Conservation (phyloP, 1,284 basidiomycete genomes). For the Somion occarium region DNA sequence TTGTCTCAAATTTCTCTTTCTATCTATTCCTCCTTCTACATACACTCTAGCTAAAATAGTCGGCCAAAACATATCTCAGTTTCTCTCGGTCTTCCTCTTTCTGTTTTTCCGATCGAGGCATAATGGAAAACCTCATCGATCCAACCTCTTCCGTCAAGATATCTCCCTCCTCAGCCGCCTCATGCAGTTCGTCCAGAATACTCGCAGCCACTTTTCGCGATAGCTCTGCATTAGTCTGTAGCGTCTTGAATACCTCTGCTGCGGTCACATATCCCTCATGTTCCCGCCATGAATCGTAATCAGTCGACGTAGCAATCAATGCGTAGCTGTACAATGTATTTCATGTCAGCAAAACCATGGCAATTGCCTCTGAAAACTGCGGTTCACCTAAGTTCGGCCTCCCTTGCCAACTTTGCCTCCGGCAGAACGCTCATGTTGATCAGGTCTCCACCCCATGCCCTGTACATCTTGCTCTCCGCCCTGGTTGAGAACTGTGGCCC, state of each 20-base stretch:
- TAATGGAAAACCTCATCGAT: slow-evolving; percentile 80
- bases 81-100: slow-evolving; percentile 68
- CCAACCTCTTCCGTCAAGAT: slow-evolving; percentile 68
- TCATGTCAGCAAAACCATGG: slow-evolving; percentile 4
- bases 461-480: slow-evolving; percentile 94
- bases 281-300: slow-evolving; percentile 89
- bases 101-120: slow-evolving; percentile 66
- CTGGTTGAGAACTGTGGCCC: slow-evolving; percentile 93
- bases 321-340: slow-evolving; percentile 68
- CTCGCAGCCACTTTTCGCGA: slow-evolving; percentile 72
- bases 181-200: slow-evolving; percentile 77
- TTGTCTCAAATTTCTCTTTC: background rate
- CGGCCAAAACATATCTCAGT: slow-evolving; percentile 75
- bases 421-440: slow-evolving; percentile 97
- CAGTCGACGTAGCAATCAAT: slow-evolving; percentile 85
- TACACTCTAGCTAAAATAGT: slow-evolving; percentile 42
- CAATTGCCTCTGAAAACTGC: background rate
- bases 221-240: slow-evolving; percentile 81
- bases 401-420: slow-evolving; percentile 92
- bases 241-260: slow-evolving; percentile 84
- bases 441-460: slow-evolving; percentile 88
- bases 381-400: slow-evolving; percentile 85
- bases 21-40: background rate
- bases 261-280: slow-evolving; percentile 82
- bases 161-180: slow-evolving; percentile 45